Percentiles rank a stretch among this genome's conserved stretches.
phyloP scores from a whole-genome alignment of 768 basidiomycete genomes.

The Tephrocybe sp. region DNA sequence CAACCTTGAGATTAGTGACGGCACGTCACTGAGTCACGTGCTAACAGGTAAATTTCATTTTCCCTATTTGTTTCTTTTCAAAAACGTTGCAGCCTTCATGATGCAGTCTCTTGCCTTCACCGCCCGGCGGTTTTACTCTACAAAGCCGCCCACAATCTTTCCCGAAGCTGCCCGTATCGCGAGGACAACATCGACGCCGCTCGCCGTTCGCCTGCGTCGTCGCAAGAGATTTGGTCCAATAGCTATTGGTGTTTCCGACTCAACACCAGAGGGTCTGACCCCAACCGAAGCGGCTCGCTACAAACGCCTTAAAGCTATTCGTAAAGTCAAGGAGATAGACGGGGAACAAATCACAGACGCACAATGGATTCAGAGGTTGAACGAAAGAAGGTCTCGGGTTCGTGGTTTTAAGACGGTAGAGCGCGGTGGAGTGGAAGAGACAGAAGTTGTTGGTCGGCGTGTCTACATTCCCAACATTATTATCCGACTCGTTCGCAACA shows the following conservation, averaged over 20 bases:
- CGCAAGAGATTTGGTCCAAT: slow-evolving; percentile 44
- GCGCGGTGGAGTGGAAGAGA: slow-evolving; percentile 36
- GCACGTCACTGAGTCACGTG: slow-evolving; percentile 17
- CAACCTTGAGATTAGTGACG: no score
- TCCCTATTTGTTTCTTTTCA: background rate
- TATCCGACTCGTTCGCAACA: slow-evolving; percentile 82
- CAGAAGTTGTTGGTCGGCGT: slow-evolving; percentile 71
- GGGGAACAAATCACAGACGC: slow-evolving; percentile 44
- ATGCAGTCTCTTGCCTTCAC: slow-evolving; percentile 37
- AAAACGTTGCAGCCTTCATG: slow-evolving; percentile 23
- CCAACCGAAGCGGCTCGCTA: slow-evolving; percentile 66
- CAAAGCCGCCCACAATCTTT: slow-evolving; percentile 31
- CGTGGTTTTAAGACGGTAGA: slow-evolving; percentile 59
- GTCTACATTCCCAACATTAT: slow-evolving; percentile 90
- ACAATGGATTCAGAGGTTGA: slow-evolving; percentile 61
- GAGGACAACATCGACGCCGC: slow-evolving; percentile 68
- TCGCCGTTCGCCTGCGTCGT: slow-evolving; percentile 72
- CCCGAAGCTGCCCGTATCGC: slow-evolving; percentile 49
- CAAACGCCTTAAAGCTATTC: slow-evolving; percentile 54
- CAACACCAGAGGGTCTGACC: slow-evolving; percentile 56
- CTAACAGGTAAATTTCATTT: slow-evolving; percentile 12
- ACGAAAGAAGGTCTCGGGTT: slow-evolving; percentile 60
- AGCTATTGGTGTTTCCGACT: slow-evolving; percentile 41
- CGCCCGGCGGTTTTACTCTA: slow-evolving; percentile 37
- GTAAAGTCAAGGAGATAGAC: slow-evolving; percentile 39